Evolutionary conservation across 1,284 basidiomycete species (phyloP).

Genomic region (Moesziomyces parantarcticus): DNA sequence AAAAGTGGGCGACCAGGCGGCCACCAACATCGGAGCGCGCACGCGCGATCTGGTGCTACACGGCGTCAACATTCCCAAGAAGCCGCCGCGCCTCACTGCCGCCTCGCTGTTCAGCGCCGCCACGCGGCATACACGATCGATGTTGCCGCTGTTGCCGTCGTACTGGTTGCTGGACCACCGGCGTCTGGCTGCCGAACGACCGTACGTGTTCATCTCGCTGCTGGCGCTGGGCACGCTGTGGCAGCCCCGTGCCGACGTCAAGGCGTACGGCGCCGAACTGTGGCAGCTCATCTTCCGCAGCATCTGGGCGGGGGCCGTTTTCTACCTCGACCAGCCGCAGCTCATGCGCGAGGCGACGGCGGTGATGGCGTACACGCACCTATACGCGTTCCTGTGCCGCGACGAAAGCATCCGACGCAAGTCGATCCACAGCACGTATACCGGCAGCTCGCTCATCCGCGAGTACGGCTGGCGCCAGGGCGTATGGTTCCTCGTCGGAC

Average conservation of each 20-base stretch:
- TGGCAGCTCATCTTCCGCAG: slow-evolving; percentile 51
- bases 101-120: slow-evolving; percentile 45
- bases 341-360: slow-evolving; percentile 45
- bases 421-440: slow-evolving; percentile 39
- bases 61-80: slow-evolving; percentile 51
- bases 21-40: slow-evolving; percentile 43
- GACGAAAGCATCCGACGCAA: slow-evolving; percentile 41
- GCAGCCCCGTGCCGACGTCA: slow-evolving; percentile 43
- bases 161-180: slow-evolving; percentile 49
- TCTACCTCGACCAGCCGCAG: slow-evolving; percentile 40
- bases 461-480: slow-evolving; percentile 36
- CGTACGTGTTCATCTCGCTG: slow-evolving; percentile 37
- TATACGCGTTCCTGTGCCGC: slow-evolving; percentile 35
- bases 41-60: slow-evolving; percentile 48
- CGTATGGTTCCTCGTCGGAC: slow-evolving; percentile 37
- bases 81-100: slow-evolving; percentile 43
- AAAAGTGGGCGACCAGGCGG: slow-evolving; percentile 43
- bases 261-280: slow-evolving; percentile 42
- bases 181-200: slow-evolving; percentile 34
- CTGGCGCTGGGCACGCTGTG: slow-evolving; percentile 40
- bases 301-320: slow-evolving; percentile 45
- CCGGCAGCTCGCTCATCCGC: slow-evolving; percentile 33
- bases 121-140: slow-evolving; percentile 25
- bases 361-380: slow-evolving; percentile 27
- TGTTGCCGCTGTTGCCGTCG: slow-evolving; percentile 33